Evolutionary conservation across 495 filamentous ascomycete species (phyloP).

Genomic region (Lasiosphaeria hispida): DNA sequence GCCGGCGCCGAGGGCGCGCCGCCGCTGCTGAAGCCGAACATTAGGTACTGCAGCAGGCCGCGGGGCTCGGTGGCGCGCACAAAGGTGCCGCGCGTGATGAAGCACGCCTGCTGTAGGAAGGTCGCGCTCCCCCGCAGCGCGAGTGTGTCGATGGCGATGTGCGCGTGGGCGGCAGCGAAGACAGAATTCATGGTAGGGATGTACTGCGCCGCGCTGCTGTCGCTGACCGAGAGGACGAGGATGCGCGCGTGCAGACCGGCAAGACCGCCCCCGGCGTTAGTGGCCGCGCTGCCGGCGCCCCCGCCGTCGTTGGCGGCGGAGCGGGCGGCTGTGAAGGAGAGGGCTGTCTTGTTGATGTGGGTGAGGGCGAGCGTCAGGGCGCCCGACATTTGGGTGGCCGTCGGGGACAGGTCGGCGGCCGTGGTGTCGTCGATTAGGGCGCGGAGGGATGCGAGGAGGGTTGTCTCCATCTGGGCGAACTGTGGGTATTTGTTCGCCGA

Average conservation of each 20-base stretch:
- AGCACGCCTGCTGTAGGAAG: constrained; percentile 92
- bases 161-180: constrained; percentile 84
- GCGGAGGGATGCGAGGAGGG: constrained; percentile 68
- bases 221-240: constrained; percentile 76
- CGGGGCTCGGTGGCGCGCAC: constrained; percentile 61
- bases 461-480: constrained; percentile 79
- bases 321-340: constrained; percentile 35
- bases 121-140: constrained; percentile 76
- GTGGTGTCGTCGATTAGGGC: constrained; percentile 65
- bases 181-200: constrained; percentile 98
- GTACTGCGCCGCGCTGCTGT: constrained; percentile 83
- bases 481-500: constrained; percentile 89
- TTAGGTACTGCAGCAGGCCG: constrained; percentile 83
- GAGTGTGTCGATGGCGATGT: constrained; percentile 86
- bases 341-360: constrained; percentile 69
- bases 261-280: constrained; percentile 28
- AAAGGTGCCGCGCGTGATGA: constrained; percentile 86
- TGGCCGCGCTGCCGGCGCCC: constrained; percentile 28
- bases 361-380: constrained; percentile 85
- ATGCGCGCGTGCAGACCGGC: constrained; percentile 75
- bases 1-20: constrained; percentile 19
- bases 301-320: constrained; percentile 27
- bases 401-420: constrained; percentile 57
- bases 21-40: constrained; percentile 78
- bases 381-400: constrained; percentile 79